phyloP scores from a whole-genome alignment of 2,329 filamentous ascomycete genomes.

The Cladosporium colombiae region DNA sequence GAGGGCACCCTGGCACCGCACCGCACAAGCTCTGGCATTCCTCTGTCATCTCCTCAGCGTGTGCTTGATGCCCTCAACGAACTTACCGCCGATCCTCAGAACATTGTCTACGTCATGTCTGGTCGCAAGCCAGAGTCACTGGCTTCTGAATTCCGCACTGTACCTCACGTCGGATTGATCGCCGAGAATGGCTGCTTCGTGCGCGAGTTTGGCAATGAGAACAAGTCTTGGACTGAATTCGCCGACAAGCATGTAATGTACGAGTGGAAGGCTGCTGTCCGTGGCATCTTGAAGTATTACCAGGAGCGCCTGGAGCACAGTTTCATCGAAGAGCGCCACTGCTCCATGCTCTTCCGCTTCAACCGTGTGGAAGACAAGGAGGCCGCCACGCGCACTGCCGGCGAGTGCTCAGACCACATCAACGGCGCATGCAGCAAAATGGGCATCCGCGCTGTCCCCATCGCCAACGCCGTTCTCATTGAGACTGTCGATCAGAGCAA shows the following conservation, averaged over 20 bases:
- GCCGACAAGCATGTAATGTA: slow-evolving; percentile 69
- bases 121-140: slow-evolving; percentile 84
- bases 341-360: slow-evolving; percentile 89
- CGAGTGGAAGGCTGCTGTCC: slow-evolving; percentile 82
- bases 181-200: slow-evolving; percentile 95
- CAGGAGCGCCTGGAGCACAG: slow-evolving; percentile 85
- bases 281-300: slow-evolving; percentile 83
- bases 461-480: slow-evolving; percentile 76
- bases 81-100: slow-evolving; percentile 74
- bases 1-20: slow-evolving; percentile 89
- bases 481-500: slow-evolving; percentile 88
- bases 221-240: slow-evolving; percentile 71
- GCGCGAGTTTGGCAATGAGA: slow-evolving; percentile 60
- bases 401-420: slow-evolving; percentile 90
- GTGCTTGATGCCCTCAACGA: slow-evolving; percentile 82
- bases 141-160: slow-evolving; percentile 78
- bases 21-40: slow-evolving; percentile 80
- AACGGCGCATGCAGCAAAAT: slow-evolving; percentile 88
- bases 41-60: slow-evolving; percentile 81
- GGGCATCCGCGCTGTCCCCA: slow-evolving; percentile 77
- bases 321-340: slow-evolving; percentile 86
- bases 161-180: slow-evolving; percentile 83
- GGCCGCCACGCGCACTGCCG: slow-evolving; percentile 74
- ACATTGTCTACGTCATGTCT: slow-evolving; percentile 93
- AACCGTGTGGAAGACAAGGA: slow-evolving; percentile 76